Evolutionary conservation across 2,329 filamentous ascomycete genomes (phyloP).

Genomic region (Xylaria sp.): DNA sequence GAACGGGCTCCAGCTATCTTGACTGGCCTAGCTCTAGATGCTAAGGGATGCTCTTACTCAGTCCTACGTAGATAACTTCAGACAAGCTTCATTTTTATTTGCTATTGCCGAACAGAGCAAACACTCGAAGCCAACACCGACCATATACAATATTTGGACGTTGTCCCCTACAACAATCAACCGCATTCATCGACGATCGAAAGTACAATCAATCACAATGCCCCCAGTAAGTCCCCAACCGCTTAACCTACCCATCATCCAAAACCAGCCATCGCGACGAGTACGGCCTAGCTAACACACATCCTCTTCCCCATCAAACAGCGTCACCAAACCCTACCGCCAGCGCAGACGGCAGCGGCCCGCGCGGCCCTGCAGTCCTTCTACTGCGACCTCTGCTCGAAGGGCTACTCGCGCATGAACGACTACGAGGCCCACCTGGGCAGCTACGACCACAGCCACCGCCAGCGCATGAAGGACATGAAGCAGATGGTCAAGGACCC

Average conservation of each 20-base stretch:
- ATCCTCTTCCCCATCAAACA: conserved; percentile 43
- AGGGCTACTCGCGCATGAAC: conserved; percentile 94
- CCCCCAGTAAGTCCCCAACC: conserved; percentile 29
- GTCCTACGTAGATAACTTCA: too few relatives aligned
- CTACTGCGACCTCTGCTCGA: conserved; percentile 88
- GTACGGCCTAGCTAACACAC: conserved; percentile 6
- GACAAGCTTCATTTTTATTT: not conserved
- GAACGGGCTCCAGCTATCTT: too few relatives aligned
- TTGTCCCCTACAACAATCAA: not conserved
- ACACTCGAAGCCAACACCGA: conserved; percentile 54
- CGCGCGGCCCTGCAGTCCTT: conserved; percentile 83
- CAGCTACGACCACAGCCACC: conserved; percentile 96
- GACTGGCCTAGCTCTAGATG: too few relatives aligned
- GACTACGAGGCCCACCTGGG: conserved; percentile 95
- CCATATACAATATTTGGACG: not conserved
- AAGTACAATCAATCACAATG: conserved; percentile 23
- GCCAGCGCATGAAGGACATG: conserved; percentile 89
- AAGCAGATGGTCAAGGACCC: conserved; percentile 83
- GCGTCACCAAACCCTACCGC: conserved; percentile 68
- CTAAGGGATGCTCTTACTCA: too few relatives aligned
- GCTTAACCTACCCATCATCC: not conserved
- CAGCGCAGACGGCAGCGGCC: conserved; percentile 70
- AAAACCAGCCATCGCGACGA: not conserved
- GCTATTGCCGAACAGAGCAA: not conserved
- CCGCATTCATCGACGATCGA: not conserved